Percentiles rank a stretch among this genome's conserved stretches.
phyloP scores from a whole-genome alignment of 441 rosid species.

The Codiaeum variegatum region DNA sequence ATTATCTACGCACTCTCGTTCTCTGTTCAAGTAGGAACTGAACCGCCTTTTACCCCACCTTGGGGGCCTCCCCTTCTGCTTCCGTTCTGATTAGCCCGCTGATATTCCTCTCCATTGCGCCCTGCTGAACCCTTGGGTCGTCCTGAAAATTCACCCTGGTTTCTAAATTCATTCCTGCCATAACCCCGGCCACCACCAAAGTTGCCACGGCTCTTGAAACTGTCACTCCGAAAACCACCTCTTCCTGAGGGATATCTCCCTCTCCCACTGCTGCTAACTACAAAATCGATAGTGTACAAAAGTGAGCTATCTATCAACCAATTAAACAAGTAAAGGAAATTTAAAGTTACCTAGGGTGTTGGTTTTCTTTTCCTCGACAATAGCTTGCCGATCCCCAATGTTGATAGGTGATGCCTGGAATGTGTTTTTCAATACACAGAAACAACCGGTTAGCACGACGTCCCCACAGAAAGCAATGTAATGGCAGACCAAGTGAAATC shows the following conservation, averaged over 20 bases:
- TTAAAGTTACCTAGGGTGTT: slow-evolving; percentile 39
- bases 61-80: slow-evolving; percentile 55
- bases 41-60: slow-evolving; percentile 42
- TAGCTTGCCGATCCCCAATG: slow-evolving; percentile 42
- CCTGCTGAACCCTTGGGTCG: slow-evolving; percentile 45
- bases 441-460: neutral
- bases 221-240: slow-evolving; percentile 45
- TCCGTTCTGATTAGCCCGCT: slow-evolving; percentile 63
- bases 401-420: slow-evolving; percentile 63
- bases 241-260: slow-evolving; percentile 45
- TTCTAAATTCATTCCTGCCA: slow-evolving; percentile 45
- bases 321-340: neutral
- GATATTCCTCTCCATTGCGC: too few species aligned
- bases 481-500: neutral
- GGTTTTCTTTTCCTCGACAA: slow-evolving; percentile 57
- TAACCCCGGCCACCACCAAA: slow-evolving; percentile 43
- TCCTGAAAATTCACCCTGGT: slow-evolving; percentile 43
- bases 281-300: slow-evolving; percentile 17
- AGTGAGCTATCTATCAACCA: slow-evolving; percentile 6
- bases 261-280: slow-evolving; percentile 48
- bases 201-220: slow-evolving; percentile 47
- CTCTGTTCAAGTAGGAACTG: slow-evolving; percentile 21
- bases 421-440: neutral
- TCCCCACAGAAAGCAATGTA: neutral
- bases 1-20: slow-evolving; percentile 1